These are phyloP conservation scores for Linum tenue DNA, from an alignment of 345 rosid genomes.

Conservation along the genomic window DNA sequence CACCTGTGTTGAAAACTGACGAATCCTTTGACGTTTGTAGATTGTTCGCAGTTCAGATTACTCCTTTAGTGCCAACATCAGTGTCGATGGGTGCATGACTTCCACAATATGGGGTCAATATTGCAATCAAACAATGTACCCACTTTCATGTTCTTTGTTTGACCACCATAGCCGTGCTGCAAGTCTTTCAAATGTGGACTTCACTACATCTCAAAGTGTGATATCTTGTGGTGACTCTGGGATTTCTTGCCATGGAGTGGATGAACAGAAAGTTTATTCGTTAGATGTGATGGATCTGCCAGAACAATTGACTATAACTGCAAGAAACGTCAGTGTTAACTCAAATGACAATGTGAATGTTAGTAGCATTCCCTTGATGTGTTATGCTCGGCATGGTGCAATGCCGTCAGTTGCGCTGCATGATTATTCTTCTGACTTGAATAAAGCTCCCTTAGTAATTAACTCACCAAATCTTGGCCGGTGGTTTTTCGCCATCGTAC, in stretches of 20 bases:
- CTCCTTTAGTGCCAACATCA: constrained; percentile 73
- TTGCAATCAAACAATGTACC: constrained; percentile 73
- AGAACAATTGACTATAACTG: constrained; percentile 48
- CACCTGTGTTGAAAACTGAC: constrained; percentile 7
- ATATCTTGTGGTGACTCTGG: constrained; percentile 50
- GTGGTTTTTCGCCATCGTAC: constrained; percentile 61
- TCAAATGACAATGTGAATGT: constrained; percentile 21
- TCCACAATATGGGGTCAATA: constrained; percentile 69
- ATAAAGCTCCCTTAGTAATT: constrained; percentile 47
- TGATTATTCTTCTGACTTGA: constrained; percentile 62
- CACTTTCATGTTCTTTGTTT: constrained; percentile 51
- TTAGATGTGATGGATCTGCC: constrained; percentile 50
- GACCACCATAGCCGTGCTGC: constrained; percentile 25
- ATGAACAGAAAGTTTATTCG: constrained; percentile 52
- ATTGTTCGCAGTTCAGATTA: constrained; percentile 56
- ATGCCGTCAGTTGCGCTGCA: constrained; percentile 50
- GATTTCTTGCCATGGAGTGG: constrained; percentile 44
- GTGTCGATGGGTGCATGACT: constrained; percentile 73
- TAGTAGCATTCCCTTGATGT: constrained; percentile 38
- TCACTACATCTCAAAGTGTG: constrained; percentile 28
- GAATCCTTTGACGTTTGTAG: constrained; percentile 36
- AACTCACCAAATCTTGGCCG: constrained; percentile 62
- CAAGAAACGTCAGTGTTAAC: constrained; percentile 26
- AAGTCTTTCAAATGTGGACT: constrained; percentile 13
- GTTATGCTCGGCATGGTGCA: constrained; percentile 71